Conservation (phyloP, 192 early-diverging fungal species). For the Coemansia sp. region DNA sequence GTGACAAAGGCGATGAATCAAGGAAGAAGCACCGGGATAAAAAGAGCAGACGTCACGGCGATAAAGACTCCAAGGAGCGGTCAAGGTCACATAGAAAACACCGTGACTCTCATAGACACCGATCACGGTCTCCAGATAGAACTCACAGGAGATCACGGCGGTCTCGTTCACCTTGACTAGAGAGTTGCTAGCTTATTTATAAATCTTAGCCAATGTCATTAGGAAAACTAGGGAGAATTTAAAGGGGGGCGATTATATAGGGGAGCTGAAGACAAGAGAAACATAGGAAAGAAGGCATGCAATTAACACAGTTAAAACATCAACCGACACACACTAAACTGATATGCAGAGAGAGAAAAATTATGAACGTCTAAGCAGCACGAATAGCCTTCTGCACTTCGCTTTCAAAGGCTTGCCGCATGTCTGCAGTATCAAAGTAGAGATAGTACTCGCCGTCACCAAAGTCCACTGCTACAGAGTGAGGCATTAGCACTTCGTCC, state of each 20-base stretch:
- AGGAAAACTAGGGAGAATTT: too few species aligned
- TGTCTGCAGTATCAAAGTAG: constrained; percentile 34
- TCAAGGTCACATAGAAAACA: constrained; percentile 4
- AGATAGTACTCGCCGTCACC: constrained; percentile 41
- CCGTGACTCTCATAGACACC: neutral
- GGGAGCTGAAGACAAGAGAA: too few species aligned
- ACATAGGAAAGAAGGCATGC: too few species aligned
- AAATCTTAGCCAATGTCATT: neutral
- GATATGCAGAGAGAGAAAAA: too few species aligned
- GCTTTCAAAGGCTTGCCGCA: constrained; percentile 32
- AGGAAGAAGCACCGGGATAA: neutral
- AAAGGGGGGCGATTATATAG: too few species aligned
- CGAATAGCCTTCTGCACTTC: constrained; percentile 22
- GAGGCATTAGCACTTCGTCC: constrained; percentile 44
- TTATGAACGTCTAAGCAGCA: neutral
- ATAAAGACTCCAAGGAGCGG: constrained; percentile 2
- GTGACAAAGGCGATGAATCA: constrained; percentile 11
- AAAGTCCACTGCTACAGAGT: constrained; percentile 40
- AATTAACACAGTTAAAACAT: constrained; percentile 1
- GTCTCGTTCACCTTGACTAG: neutral
- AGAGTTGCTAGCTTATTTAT: neutral
- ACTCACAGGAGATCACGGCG: neutral
- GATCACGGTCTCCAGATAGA: neutral
- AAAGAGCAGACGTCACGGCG: neutral
- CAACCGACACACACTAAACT: neutral